A percentile compares a stretch with the other conserved stretches of the same genome.
Evolutionary conservation across 2,329 filamentous ascomycete species (phyloP).

Genomic region (Aspergillus arachidicola): DNA sequence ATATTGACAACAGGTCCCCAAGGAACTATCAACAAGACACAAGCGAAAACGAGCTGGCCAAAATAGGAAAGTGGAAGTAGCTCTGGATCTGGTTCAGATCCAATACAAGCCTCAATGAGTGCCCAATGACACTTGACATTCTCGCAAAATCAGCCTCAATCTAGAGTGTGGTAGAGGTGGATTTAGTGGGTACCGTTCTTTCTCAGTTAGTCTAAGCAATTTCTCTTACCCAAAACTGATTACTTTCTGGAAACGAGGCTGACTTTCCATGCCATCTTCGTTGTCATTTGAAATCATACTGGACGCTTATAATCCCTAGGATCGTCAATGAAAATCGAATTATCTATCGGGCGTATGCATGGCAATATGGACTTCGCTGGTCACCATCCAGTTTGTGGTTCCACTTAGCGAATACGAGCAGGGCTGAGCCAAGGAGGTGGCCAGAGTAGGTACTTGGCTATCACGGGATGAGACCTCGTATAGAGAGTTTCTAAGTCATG

Average conservation of each 20-base stretch:
- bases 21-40: not conserved
- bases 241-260: not conserved
- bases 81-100: not conserved
- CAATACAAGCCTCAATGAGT: not conserved
- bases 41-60: constrained; percentile 27
- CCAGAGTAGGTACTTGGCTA: not conserved
- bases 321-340: not conserved
- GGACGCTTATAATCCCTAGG: not conserved
- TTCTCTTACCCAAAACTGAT: not conserved
- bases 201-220: not conserved
- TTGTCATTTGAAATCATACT: not conserved
- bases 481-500: not conserved
- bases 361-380: not conserved
- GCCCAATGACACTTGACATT: not conserved
- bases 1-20: not conserved
- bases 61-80: constrained; percentile 12
- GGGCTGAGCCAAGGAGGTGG: constrained; percentile 10
- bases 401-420: constrained; percentile 19
- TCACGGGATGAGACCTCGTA: constrained; percentile 1
- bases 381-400: not conserved
- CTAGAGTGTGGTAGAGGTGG: not conserved
- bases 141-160: not conserved
- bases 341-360: not conserved
- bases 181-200: not conserved
- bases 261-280: not conserved